Percentiles rank a stretch among this genome's conserved stretches.
Evolutionary conservation across 768 basidiomycete species (phyloP).

Genomic region (Boletus rufocinnamomeus): DNA sequence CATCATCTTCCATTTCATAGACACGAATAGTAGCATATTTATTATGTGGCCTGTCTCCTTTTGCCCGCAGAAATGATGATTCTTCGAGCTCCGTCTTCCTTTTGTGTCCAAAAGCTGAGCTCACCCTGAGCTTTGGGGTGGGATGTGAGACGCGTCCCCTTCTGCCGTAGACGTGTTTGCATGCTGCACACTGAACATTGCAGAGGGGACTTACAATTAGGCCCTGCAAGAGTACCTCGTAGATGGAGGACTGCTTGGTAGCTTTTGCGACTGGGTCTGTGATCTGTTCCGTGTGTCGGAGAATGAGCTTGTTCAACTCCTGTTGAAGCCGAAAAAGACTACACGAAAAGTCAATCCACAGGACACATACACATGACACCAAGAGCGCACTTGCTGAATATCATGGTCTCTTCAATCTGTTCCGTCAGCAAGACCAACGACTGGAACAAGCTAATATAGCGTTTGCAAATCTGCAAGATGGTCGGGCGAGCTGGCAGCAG

Average conservation of each 20-base stretch:
- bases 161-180: constrained; percentile 39
- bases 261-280: constrained; percentile 61
- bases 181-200: background rate
- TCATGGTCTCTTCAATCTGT: constrained; percentile 92
- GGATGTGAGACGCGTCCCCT: constrained; percentile 65
- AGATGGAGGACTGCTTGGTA: constrained; percentile 70
- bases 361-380: background rate
- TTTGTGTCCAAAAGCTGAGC: constrained; percentile 81
- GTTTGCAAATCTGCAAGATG: constrained; percentile 58
- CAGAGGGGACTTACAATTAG: constrained; percentile 58
- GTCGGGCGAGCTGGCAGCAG: background rate
- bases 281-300: constrained; percentile 68
- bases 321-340: constrained; percentile 85
- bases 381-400: constrained; percentile 80
- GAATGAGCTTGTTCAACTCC: constrained; percentile 77
- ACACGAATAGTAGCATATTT: constrained; percentile 19
- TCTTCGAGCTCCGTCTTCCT: constrained; percentile 77
- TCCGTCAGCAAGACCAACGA: constrained; percentile 78
- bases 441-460: constrained; percentile 81
- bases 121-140: constrained; percentile 89
- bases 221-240: constrained; percentile 73
- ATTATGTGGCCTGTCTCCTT: constrained; percentile 27
- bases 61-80: constrained; percentile 49
- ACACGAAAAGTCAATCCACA: constrained; percentile 1
- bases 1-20: constrained; percentile 11